These are phyloP conservation scores for Plasmodium gonderi DNA, from an alignment of 169 alveolate species.

Conservation along the genomic window DNA sequence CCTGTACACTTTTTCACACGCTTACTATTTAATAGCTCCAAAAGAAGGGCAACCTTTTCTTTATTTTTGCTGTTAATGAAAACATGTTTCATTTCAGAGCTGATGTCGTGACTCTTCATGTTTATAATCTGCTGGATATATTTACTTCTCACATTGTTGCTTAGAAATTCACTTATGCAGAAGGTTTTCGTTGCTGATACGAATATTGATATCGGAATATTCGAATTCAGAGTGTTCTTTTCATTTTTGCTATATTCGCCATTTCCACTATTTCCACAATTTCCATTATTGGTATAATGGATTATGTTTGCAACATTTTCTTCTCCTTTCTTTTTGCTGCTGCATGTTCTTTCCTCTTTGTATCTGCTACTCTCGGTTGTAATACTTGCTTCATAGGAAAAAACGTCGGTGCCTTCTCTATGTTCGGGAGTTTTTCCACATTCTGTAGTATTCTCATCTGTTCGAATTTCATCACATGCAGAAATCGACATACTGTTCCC, in stretches of 20 bases:
- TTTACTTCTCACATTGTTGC: conserved; percentile 62
- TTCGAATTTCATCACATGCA: too few relatives aligned
- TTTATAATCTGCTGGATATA: conserved; percentile 61
- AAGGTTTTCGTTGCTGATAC: conserved; percentile 74
- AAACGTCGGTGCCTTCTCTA: too few relatives aligned
- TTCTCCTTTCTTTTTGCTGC: background rate
- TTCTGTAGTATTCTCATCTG: too few relatives aligned
- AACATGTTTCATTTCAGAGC: conserved; percentile 45
- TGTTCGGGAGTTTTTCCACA: too few relatives aligned
- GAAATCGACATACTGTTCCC: background rate
- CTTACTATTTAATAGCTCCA: conserved; percentile 42
- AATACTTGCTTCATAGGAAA: too few relatives aligned
- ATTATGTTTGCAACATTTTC: too few relatives aligned
- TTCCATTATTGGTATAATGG: background rate
- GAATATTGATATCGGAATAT: conserved; percentile 62
- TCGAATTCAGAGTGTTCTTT: conserved; percentile 49
- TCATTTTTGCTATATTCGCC: conserved; percentile 15
- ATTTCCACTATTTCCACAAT: background rate
- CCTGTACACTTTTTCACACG: background rate
- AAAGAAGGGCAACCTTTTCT: conserved; percentile 51
- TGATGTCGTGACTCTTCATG: conserved; percentile 50
- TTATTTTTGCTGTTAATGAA: conserved; percentile 74
- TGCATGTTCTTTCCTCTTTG: background rate
- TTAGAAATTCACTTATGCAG: conserved; percentile 57
- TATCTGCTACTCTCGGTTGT: background rate